These are phyloP conservation scores for Trichoderma sp. DNA, from an alignment of 2,329 filamentous ascomycete genomes.

Conservation along the genomic window DNA sequence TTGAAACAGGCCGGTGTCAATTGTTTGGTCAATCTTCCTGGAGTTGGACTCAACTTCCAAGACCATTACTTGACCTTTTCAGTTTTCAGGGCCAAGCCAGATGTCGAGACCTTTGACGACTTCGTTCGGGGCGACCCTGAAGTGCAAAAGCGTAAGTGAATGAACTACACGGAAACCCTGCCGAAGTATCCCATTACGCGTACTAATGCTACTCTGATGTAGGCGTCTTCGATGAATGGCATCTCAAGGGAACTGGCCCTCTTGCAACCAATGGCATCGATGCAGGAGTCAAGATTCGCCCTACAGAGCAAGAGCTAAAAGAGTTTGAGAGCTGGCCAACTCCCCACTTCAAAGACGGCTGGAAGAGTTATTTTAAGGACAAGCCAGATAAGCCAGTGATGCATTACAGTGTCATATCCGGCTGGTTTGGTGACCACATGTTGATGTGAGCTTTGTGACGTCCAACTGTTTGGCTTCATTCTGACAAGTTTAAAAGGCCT, in stretches of 20 bases:
- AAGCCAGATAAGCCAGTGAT: conserved; percentile 41
- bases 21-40: conserved; percentile 45
- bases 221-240: conserved; percentile 12
- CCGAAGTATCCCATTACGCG: conserved; percentile 38
- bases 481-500: not conserved
- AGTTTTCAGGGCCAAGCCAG: conserved; percentile 4
- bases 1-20: conserved; percentile 43
- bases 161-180: conserved; percentile 32
- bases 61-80: conserved; percentile 46
- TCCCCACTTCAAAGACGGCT: conserved; percentile 46
- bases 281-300: conserved; percentile 50
- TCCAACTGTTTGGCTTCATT: too few species aligned
- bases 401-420: conserved; percentile 35
- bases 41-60: conserved; percentile 49
- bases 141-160: conserved; percentile 22
- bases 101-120: conserved; percentile 11
- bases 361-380: conserved; percentile 47
- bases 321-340: conserved; percentile 38
- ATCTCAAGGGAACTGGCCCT: conserved; percentile 2
- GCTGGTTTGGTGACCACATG: conserved; percentile 16
- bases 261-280: conserved; percentile 45
- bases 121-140: conserved; percentile 4
- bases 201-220: conserved; percentile 46
- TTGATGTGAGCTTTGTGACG: conserved; percentile 10
- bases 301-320: conserved; percentile 46